Base-by-base conservation (phyloP, 345 rosid species). In the Cardamine chenopodiifolia region DNA sequence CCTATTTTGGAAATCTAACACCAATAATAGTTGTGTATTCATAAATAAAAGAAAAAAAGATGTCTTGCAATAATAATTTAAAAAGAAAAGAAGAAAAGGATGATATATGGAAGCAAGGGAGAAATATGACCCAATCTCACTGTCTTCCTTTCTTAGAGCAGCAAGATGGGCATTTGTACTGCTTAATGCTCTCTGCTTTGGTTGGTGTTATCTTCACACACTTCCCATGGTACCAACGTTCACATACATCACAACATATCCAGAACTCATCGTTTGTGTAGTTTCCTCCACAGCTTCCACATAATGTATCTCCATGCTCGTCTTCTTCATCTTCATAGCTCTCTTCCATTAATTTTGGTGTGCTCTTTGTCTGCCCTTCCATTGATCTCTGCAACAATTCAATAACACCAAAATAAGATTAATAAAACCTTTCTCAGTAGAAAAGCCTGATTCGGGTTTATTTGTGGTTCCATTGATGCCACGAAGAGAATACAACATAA, bases 141-240 rank as follows among this genome's bases (percentile, higher is more conserved):
- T 78, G 84, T 68, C 84, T 86, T 52, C 77, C 83, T 85, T 87
- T 90, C 79, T 89, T 93, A 53, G 83, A 66, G 83, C 87, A 83
- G 85, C 97, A 89, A 53, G 91, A 78, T 14, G 97, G 90, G 73
- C 97, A 91, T 82, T 89, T 94, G 83, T 91, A 94, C 48, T 90
- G 94, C 85, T 86, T 88, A 69, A 94, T 90, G 66, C 72, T 83
- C 62, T 90, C 95, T 7, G 98, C 97, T 78, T 87, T 87, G 18
- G 97, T 89, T 0, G 98, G 97, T 34, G 93, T 86, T 78, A 93
- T 90, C 85, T 87, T 88, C 75, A 91, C 96, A 26, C 96, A 91
- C 65, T 88, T 93, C 13, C 93, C 96, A 26, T 89, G 98, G 84
- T 85, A 93, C 97, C 98, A 93, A 78, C 85, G 82, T 71, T 93